phyloP scores from a whole-genome alignment of 192 early-diverging fungal species.

The Gonapodya prolifera region DNA sequence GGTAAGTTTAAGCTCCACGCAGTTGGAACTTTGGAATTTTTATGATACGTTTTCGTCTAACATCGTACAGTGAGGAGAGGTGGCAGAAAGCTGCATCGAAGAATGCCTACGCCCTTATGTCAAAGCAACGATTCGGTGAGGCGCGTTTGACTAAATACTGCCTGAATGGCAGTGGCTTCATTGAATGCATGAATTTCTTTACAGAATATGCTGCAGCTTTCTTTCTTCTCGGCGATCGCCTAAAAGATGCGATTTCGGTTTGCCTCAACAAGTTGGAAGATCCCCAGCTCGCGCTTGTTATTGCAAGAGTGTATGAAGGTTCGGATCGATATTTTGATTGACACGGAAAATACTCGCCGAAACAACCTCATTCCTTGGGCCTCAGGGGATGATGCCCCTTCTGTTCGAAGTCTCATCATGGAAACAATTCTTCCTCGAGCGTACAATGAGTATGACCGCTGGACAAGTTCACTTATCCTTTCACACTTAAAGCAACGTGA shows the following conservation, averaged over 20 bases:
- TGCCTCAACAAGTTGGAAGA: conserved; percentile 87
- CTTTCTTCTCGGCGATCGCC: conserved; percentile 75
- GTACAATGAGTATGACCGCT: conserved; percentile 37
- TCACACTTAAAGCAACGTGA: conserved; percentile 42
- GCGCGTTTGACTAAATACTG: too few relatives aligned
- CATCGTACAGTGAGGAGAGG: too few relatives aligned
- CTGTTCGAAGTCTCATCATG: too few relatives aligned
- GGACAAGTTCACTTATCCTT: conserved; percentile 39
- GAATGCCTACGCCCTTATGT: conserved; percentile 94
- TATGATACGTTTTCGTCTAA: too few relatives aligned
- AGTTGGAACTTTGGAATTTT: too few relatives aligned
- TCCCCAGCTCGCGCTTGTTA: conserved; percentile 77
- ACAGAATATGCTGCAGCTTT: conserved; percentile 87
- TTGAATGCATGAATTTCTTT: conserved; percentile 2
- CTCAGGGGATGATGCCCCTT: too few relatives aligned
- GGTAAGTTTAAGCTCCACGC: too few relatives aligned
- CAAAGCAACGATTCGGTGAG: conserved; percentile 81
- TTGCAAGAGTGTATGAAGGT: conserved; percentile 89
- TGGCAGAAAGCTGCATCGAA: conserved; percentile 95
- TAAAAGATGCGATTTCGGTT: conserved; percentile 86
- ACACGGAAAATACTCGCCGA: too few relatives aligned
- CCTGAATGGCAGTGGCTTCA: background rate
- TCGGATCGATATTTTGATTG: conserved; percentile 7
- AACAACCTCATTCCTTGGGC: too few relatives aligned
- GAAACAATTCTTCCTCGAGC: background rate